Conservation (phyloP, 345 rosid genomes). For the Sonneratia alba region DNA sequence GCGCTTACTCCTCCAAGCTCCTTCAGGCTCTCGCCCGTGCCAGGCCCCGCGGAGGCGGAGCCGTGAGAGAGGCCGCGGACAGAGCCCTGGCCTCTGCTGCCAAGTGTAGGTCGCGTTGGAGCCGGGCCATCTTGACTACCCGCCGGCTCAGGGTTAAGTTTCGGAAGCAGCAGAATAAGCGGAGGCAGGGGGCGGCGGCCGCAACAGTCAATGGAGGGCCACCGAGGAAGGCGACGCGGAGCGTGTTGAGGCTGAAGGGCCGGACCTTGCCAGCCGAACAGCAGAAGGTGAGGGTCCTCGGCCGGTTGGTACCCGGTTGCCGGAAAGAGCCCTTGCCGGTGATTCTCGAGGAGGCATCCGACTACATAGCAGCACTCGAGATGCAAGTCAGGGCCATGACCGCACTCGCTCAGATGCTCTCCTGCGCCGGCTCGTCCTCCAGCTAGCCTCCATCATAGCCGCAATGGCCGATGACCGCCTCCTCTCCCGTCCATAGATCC, state of each 20-base stretch:
- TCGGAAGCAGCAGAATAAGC: constrained; percentile 52
- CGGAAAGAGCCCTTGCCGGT: constrained; percentile 79
- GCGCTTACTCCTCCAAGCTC: constrained; percentile 75
- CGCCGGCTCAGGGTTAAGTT: constrained; percentile 74
- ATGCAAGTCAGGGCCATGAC: constrained; percentile 94
- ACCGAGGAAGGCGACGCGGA: constrained; percentile 56
- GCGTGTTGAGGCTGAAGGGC: constrained; percentile 46
- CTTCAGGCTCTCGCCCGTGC: constrained; percentile 58
- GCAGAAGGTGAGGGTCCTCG: constrained; percentile 67
- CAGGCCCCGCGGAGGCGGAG: constrained; percentile 28
- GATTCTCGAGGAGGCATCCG: constrained; percentile 83
- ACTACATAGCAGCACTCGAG: constrained; percentile 94
- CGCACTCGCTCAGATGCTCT: constrained; percentile 55
- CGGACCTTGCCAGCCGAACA: constrained; percentile 70
- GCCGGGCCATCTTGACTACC: constrained; percentile 72
- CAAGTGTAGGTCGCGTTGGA: constrained; percentile 80
- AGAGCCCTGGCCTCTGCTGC: constrained; percentile 72
- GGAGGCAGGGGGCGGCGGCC: constrained; percentile 28
- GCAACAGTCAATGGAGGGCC: constrained; percentile 17
- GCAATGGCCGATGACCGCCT: background rate
- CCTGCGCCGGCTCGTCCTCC: constrained; percentile 22
- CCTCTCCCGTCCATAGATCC: background rate
- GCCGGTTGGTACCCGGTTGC: constrained; percentile 97
- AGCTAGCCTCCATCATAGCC: constrained; percentile 8
- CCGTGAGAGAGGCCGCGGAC: constrained; percentile 83